phyloP scores from a whole-genome alignment of 768 basidiomycete species.

The Rhodocollybia butyracea region DNA sequence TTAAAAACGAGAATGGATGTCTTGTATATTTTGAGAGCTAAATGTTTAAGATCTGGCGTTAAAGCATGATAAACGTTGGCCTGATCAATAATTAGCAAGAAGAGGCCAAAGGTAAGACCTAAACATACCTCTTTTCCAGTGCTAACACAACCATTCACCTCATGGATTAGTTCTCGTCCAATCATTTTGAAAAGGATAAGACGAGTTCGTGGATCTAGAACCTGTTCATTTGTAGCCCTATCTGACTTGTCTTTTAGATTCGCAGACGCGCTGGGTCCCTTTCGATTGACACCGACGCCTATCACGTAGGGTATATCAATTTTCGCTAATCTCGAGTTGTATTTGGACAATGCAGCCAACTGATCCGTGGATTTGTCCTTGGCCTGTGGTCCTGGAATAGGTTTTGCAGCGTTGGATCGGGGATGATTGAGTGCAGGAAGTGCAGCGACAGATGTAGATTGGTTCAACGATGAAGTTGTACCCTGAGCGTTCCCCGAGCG shows the following conservation, averaged over 20 bases:
- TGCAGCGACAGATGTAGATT: conserved; percentile 48
- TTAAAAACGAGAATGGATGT: conserved; percentile 98
- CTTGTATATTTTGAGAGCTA: conserved; percentile 97
- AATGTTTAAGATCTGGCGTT: conserved; percentile 48
- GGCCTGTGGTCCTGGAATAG: conserved; percentile 20
- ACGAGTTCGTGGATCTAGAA: conserved; percentile 92
- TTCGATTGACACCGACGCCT: conserved; percentile 81
- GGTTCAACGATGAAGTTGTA: conserved; percentile 47
- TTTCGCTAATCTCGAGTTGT: conserved; percentile 67
- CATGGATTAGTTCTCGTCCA: conserved; percentile 79
- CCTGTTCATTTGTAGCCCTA: conserved; percentile 95
- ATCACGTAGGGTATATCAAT: conserved; percentile 72
- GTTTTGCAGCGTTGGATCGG: conserved; percentile 28
- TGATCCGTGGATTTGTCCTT: conserved; percentile 70
- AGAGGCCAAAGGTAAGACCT: conserved; percentile 14
- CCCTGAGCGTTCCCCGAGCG: conserved; percentile 69
- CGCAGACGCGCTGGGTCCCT: conserved; percentile 84
- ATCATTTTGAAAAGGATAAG: conserved; percentile 97
- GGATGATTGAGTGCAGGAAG: conserved; percentile 76
- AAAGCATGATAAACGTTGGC: conserved; percentile 97
- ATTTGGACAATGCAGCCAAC: conserved; percentile 71
- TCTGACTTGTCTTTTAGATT: conserved; percentile 96
- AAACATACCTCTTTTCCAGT: conserved; percentile 89
- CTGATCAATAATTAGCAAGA: conserved; percentile 33
- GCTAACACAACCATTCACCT: conserved; percentile 94